phyloP scores from a whole-genome alignment of 768 basidiomycete genomes.

The Mycena maculata region DNA sequence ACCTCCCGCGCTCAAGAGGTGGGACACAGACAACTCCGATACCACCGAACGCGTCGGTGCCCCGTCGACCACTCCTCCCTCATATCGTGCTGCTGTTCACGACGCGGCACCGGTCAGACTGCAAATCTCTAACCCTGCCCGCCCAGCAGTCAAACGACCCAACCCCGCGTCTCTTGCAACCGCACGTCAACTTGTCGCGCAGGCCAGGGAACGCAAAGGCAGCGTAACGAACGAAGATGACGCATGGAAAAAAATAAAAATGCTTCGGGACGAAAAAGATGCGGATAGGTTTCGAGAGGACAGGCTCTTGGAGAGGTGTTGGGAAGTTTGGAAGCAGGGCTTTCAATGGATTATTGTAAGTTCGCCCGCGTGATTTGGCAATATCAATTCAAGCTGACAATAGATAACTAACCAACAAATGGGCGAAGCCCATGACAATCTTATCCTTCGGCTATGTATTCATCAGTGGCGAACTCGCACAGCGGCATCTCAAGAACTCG shows the following conservation, averaged over 20 bases:
- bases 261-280: conserved; percentile 74
- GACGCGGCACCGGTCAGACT: conserved; percentile 27
- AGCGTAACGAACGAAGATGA: conserved; percentile 75
- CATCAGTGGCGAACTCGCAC: conserved; percentile 69
- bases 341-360: conserved; percentile 81
- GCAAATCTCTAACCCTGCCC: conserved; percentile 32
- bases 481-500: conserved; percentile 50
- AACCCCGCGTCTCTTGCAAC: conserved; percentile 33
- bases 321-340: conserved; percentile 80
- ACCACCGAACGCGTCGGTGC: conserved; percentile 50
- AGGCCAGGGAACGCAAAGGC: conserved; percentile 55
- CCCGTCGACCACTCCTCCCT: conserved; percentile 58
- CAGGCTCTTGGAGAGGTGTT: conserved; percentile 74
- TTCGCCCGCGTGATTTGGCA: conserved; percentile 33
- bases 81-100: conserved; percentile 58
- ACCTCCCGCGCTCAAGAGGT: conserved; percentile 15
- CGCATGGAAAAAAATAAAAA: conserved; percentile 81
- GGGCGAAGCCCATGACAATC: conserved; percentile 71
- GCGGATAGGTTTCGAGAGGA: conserved; percentile 78
- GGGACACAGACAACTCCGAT: conserved; percentile 31
- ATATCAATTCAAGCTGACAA: conserved; percentile 2
- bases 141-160: conserved; percentile 15
- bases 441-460: conserved; percentile 68
- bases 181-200: conserved; percentile 45
- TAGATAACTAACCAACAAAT: conserved; percentile 83